These are phyloP conservation scores for Neoscytalidium dimidiatum DNA, from an alignment of 2,329 filamentous ascomycete genomes.

Conservation along the genomic window DNA sequence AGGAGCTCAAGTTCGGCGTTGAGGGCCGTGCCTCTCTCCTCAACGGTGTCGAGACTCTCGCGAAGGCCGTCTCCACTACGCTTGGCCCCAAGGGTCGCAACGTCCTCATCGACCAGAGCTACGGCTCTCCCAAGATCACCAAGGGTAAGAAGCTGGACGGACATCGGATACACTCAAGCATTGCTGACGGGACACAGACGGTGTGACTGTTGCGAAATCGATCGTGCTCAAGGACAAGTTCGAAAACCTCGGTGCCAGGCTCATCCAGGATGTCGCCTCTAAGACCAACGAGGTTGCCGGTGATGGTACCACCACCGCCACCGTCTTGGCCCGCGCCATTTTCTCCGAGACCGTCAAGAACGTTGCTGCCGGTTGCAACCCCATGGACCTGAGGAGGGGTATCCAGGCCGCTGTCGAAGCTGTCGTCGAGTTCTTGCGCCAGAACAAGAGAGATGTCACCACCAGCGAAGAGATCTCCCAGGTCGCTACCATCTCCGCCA, in stretches of 20 bases:
- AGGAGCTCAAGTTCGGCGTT: slow-evolving; percentile 98
- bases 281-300: slow-evolving; percentile 99
- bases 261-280: slow-evolving; percentile 96
- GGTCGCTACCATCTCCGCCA: slow-evolving; percentile 97
- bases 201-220: slow-evolving; percentile 66
- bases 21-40: slow-evolving; percentile 88
- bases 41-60: slow-evolving; percentile 93
- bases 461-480: slow-evolving; percentile 96
- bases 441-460: slow-evolving; percentile 97
- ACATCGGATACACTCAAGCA: slow-evolving; percentile 25
- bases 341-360: slow-evolving; percentile 99
- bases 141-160: slow-evolving; percentile 67
- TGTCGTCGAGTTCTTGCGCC: slow-evolving; percentile 89
- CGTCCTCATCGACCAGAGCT: slow-evolving; percentile 97
- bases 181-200: slow-evolving; percentile 38
- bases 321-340: slow-evolving; percentile 94
- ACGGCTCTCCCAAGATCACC: slow-evolving; percentile 98
- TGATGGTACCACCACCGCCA: slow-evolving; percentile 98
- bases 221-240: slow-evolving; percentile 97
- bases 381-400: slow-evolving; percentile 96
- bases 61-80: slow-evolving; percentile 93
- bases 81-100: slow-evolving; percentile 98
- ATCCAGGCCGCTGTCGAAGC: slow-evolving; percentile 95
- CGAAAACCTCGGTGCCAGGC: slow-evolving; percentile 95
- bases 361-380: slow-evolving; percentile 98